These are phyloP conservation scores for Vicia villosa DNA, from an alignment of 306 rosid species.

Conservation along the genomic window DNA sequence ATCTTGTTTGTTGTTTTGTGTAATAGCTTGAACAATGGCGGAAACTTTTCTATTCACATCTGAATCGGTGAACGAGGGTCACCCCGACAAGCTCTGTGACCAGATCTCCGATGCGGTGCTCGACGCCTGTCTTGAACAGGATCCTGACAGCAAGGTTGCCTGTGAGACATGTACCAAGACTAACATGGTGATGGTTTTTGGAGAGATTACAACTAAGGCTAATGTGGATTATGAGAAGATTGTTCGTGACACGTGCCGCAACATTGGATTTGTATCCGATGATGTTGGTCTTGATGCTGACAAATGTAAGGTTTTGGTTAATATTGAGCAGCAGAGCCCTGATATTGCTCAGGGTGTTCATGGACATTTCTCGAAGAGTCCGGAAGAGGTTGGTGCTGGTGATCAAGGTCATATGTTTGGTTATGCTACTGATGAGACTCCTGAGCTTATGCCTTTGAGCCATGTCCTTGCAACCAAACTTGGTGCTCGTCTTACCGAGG, in stretches of 20 bases:
- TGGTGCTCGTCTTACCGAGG: constrained; percentile 93
- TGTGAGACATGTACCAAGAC: constrained; percentile 99
- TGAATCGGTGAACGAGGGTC: constrained; percentile 98
- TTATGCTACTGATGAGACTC: constrained; percentile 99
- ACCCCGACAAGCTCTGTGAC: constrained; percentile 99
- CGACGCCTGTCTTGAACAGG: constrained; percentile 95
- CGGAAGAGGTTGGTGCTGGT: constrained; percentile 99
- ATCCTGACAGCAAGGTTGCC: constrained; percentile 99
- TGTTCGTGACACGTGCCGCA: constrained; percentile 92
- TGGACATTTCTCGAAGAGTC: constrained; percentile 98
- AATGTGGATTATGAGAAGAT: constrained; percentile 93
- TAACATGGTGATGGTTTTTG: constrained; percentile 98
- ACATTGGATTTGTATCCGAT: constrained; percentile 83
- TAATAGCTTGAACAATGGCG: constrained; percentile 67
- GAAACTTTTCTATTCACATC: constrained; percentile 96
- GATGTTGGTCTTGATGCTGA: constrained; percentile 99
- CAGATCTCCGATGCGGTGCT: constrained; percentile 99
- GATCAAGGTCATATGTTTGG: constrained; percentile 99
- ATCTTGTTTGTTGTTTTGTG: constrained; percentile 31
- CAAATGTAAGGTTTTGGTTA: constrained; percentile 96
- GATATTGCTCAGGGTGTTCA: constrained; percentile 99
- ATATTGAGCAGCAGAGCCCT: constrained; percentile 99
- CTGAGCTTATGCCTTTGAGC: constrained; percentile 90
- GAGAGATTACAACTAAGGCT: constrained; percentile 99
- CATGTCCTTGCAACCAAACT: constrained; percentile 97